These are phyloP conservation scores for Hypoxylon sp. DNA, from an alignment of 2,329 filamentous ascomycete species.

Conservation along the genomic window DNA sequence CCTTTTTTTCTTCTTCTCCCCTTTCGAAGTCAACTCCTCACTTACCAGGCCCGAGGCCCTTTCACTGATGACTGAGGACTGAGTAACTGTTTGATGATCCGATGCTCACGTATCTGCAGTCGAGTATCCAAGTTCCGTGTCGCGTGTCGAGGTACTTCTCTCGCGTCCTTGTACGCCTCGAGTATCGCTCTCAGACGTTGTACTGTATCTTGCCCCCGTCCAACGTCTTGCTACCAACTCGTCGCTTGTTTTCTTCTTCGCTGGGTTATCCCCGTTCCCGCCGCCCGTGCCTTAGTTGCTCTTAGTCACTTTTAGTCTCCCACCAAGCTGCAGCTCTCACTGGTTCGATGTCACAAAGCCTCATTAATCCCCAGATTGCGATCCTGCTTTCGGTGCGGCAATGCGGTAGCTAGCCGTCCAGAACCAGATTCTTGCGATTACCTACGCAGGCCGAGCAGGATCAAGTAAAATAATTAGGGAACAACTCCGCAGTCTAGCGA, in stretches of 20 bases:
- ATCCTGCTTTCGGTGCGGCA: constrained; percentile 29
- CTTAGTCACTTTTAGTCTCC: constrained; percentile 19
- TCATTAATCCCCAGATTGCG: constrained; percentile 30
- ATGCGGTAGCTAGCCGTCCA: constrained; percentile 27
- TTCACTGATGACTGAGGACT: too few species aligned
- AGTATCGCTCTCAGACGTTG: too few species aligned
- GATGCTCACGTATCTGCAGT: neutral
- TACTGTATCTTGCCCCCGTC: too few species aligned
- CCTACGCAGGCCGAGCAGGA: constrained; percentile 5
- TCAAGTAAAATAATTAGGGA: too few species aligned
- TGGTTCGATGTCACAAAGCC: constrained; percentile 30
- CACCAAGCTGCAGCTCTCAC: constrained; percentile 7
- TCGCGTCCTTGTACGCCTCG: too few species aligned
- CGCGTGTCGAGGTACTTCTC: too few species aligned
- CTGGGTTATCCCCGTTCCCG: constrained; percentile 29
- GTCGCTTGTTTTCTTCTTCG: constrained; percentile 21
- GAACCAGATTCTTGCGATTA: constrained; percentile 1
- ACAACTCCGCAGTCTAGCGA: neutral
- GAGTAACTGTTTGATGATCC: too few species aligned
- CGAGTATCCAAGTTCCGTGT: too few species aligned
- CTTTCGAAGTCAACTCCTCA: too few species aligned
- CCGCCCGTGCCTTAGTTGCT: constrained; percentile 20
- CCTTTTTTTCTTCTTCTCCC: neutral
- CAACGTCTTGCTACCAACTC: too few species aligned
- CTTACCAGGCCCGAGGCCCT: too few species aligned